These are phyloP conservation scores for Protea cynaroides DNA, from an alignment of 164 flowering plant species.

Conservation along the genomic window DNA sequence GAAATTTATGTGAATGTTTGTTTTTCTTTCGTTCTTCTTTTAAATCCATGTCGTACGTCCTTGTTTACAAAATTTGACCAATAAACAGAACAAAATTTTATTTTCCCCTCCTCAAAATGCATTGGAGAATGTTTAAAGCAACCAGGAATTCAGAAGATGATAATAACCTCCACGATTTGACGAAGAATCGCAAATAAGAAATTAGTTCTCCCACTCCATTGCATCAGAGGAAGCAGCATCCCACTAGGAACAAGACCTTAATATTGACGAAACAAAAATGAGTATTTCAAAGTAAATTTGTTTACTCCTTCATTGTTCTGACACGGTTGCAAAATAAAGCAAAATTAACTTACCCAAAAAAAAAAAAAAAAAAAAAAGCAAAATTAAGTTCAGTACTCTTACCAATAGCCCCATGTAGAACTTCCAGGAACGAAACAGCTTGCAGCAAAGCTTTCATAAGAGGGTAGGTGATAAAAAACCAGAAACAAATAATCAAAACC, in stretches of 20 bases:
- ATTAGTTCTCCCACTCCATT: conserved; percentile 82
- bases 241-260: conserved; percentile 76
- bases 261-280: conserved; percentile 4
- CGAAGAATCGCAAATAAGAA: conserved; percentile 56
- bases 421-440: conserved; percentile 59
- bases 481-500: conserved; percentile 1
- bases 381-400: conserved; percentile 10
- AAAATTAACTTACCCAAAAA: conserved; percentile 1
- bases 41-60: no score
- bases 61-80: no score
- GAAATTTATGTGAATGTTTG: no score
- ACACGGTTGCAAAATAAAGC: no score
- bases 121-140: no score
- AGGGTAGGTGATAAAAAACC: neutral
- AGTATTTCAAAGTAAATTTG: neutral
- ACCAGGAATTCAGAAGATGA: neutral
- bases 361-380: neutral
- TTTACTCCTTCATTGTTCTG: neutral
- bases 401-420: conserved; percentile 79
- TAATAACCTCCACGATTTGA: conserved; percentile 43
- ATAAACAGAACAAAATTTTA: no score
- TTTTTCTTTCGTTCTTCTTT: no score
- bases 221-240: conserved; percentile 59
- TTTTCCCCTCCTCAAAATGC: no score
- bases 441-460: conserved; percentile 50